phyloP scores from a whole-genome alignment of 2,329 filamentous ascomycete species.

The Rutstroemia sp. region DNA sequence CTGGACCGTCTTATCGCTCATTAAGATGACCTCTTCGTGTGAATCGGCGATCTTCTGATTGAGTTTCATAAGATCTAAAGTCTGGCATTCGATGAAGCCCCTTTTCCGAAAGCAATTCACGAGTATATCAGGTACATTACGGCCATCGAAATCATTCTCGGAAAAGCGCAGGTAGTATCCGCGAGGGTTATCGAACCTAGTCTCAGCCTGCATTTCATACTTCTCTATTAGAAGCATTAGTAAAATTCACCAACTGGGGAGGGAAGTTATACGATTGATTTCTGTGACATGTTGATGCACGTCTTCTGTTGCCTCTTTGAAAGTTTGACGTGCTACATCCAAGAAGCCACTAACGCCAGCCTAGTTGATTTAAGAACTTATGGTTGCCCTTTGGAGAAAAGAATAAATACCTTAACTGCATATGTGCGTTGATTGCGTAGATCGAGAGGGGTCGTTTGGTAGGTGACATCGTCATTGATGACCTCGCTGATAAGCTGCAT shows the following conservation, averaged over 20 bases:
- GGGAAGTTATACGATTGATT: slow-evolving; percentile 48
- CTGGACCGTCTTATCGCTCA: slow-evolving; percentile 73
- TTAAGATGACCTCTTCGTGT: slow-evolving; percentile 73
- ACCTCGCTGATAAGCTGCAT: slow-evolving; percentile 57
- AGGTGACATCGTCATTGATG: slow-evolving; percentile 76
- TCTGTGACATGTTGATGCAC: slow-evolving; percentile 62
- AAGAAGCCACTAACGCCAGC: slow-evolving; percentile 78
- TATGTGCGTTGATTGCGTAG: slow-evolving; percentile 85
- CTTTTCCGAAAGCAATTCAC: slow-evolving; percentile 71
- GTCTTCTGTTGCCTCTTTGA: slow-evolving; percentile 80
- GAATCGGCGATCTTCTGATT: slow-evolving; percentile 73
- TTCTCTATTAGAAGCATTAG: slow-evolving; percentile 14
- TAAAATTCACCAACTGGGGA: not conserved
- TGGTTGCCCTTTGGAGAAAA: not conserved
- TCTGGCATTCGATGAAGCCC: slow-evolving; percentile 79
- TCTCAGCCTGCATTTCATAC: slow-evolving; percentile 51
- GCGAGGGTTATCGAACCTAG: slow-evolving; percentile 70
- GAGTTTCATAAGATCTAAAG: slow-evolving; percentile 72
- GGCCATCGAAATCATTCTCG: slow-evolving; percentile 53
- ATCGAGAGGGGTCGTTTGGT: slow-evolving; percentile 72
- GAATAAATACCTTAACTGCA: slow-evolving; percentile 62
- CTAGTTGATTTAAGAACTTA: slow-evolving; percentile 30
- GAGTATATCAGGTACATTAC: slow-evolving; percentile 56
- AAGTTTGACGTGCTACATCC: slow-evolving; percentile 81
- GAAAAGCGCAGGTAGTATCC: slow-evolving; percentile 72